phyloP scores from a whole-genome alignment of 768 basidiomycete species.

The Mycena belliarum region DNA sequence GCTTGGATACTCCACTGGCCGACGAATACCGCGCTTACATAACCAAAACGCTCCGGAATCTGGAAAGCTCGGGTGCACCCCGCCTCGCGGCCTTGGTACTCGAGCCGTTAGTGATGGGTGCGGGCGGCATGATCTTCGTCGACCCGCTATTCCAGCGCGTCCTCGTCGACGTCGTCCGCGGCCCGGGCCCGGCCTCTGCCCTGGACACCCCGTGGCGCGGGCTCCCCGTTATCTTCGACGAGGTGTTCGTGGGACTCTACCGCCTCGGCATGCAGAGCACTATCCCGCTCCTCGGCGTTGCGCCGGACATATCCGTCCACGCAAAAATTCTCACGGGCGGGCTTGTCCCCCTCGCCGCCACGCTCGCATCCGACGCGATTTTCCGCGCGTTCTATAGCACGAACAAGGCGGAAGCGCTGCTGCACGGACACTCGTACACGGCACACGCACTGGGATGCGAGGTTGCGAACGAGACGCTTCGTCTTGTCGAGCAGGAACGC shows the following conservation, averaged over 20 bases:
- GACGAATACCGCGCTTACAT: conserved; percentile 63
- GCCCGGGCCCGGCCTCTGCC: conserved; percentile 33
- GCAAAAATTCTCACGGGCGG: conserved; percentile 96
- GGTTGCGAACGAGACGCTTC: conserved; percentile 81
- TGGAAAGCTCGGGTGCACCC: conserved; percentile 43
- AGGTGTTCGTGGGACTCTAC: conserved; percentile 93
- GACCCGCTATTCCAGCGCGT: conserved; percentile 95
- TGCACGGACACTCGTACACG: conserved; percentile 96
- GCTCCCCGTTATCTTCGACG: conserved; percentile 92
- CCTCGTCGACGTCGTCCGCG: conserved; percentile 78
- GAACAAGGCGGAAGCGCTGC: conserved; percentile 78
- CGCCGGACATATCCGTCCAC: conserved; percentile 88
- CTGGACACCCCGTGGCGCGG: conserved; percentile 51
- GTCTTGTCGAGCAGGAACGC: conserved; percentile 56
- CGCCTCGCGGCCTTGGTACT: conserved; percentile 77
- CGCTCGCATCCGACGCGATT: conserved; percentile 77
- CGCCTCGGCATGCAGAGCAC: conserved; percentile 76
- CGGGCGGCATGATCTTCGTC: conserved; percentile 96
- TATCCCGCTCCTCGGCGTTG: conserved; percentile 62
- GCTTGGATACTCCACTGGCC: conserved; percentile 65
- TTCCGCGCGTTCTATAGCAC: conserved; percentile 79
- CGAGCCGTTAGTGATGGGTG: conserved; percentile 92
- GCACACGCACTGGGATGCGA: conserved; percentile 93
- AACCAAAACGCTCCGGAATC: conserved; percentile 11
- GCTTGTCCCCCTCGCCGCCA: conserved; percentile 81